phyloP scores from a whole-genome alignment of 257 asterid species.

The Henckelia pumila region DNA sequence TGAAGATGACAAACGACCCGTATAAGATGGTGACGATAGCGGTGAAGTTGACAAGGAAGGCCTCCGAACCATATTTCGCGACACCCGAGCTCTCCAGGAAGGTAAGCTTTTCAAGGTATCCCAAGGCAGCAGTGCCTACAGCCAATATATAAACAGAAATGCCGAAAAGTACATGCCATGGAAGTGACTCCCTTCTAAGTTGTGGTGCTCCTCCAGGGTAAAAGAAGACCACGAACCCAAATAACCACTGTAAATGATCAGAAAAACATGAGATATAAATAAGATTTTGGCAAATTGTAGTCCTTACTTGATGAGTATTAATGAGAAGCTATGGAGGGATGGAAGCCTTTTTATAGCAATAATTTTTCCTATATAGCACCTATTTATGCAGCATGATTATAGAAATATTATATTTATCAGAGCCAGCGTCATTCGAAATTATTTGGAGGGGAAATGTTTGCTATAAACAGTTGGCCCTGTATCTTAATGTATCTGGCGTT shows the following conservation, averaged over 20 bases:
- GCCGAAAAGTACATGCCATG: conserved; percentile 91
- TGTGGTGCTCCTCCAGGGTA: conserved; percentile 79
- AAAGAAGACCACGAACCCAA: conserved; percentile 82
- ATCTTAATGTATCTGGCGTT: no score
- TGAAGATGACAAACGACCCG: conserved; percentile 73
- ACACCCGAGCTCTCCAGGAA: conserved; percentile 72
- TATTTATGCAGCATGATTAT: no score
- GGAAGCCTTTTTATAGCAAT: no score
- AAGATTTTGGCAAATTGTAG: background rate
- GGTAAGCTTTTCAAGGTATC: conserved; percentile 90
- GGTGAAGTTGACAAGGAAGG: conserved; percentile 83
- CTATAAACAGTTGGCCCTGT: no score
- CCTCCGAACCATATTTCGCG: conserved; percentile 78
- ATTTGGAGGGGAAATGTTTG: no score
- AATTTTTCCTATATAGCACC: no score
- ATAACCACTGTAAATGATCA: conserved; percentile 69
- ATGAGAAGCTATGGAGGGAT: background rate
- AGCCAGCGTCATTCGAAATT: no score
- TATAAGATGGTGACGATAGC: conserved; percentile 74
- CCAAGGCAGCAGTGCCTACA: conserved; percentile 60
- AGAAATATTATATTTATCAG: no score
- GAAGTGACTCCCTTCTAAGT: conserved; percentile 69
- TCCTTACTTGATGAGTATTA: background rate
- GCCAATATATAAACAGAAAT: conserved; percentile 59
- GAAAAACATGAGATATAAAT: background rate